phyloP scores from a whole-genome alignment of 345 rosid species.

The Gossypium arboreum region DNA sequence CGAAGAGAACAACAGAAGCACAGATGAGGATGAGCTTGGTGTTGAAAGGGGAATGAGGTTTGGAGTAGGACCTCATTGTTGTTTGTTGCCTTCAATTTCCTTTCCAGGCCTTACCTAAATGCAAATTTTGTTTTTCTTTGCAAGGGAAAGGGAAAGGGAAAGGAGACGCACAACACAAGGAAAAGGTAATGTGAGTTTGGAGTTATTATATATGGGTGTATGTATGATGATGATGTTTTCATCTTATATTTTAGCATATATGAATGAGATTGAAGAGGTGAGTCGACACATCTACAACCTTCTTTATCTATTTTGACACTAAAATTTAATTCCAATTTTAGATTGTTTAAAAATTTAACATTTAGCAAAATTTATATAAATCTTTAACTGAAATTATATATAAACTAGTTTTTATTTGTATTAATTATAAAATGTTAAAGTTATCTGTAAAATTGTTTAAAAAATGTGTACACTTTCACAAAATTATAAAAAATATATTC shows the following conservation, averaged over 20 bases:
- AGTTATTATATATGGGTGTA: background rate
- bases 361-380: no score
- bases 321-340: no score
- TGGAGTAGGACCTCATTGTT: conserved; percentile 10
- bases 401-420: no score
- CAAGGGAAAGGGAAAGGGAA: background rate
- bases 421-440: no score
- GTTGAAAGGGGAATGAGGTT: conserved; percentile 1
- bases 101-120: background rate
- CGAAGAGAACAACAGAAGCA: conserved; percentile 10
- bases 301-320: no score
- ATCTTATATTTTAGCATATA: background rate
- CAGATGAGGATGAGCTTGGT: conserved; percentile 12
- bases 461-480: no score
- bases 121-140: background rate
- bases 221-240: background rate
- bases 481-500: no score
- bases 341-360: no score
- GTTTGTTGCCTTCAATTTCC: background rate
- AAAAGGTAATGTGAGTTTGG: background rate
- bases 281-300: no score
- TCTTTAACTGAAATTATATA: no score
- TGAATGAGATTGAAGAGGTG: background rate
- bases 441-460: no score
- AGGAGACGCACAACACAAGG: background rate